phyloP scores from a whole-genome alignment of 371 early-diverging fungal genomes.

The Mortierella polycephala region DNA sequence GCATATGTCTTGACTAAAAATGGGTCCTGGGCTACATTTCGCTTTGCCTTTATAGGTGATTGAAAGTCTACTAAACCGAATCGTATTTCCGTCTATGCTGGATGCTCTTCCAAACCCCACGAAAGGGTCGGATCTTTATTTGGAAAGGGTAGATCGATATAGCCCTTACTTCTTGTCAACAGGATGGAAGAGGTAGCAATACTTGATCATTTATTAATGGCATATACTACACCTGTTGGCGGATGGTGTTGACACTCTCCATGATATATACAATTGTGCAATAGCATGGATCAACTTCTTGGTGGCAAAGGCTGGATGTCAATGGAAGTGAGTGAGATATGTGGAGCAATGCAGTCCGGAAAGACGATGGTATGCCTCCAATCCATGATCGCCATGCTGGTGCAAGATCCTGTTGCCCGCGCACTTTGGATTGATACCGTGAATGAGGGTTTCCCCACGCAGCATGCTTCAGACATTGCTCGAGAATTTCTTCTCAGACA shows the following conservation, averaged over 20 bases:
- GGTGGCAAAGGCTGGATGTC: conserved; percentile 32
- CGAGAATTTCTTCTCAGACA: neutral
- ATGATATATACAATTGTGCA: neutral
- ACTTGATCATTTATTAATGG: too few species aligned
- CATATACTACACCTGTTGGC: too few species aligned
- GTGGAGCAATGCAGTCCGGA: conserved; percentile 22
- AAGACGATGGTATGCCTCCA: conserved; percentile 41
- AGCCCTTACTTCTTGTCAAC: conserved; percentile 3
- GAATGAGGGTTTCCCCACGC: conserved; percentile 32
- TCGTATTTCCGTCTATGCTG: conserved; percentile 33
- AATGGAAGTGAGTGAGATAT: conserved; percentile 43
- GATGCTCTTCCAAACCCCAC: conserved; percentile 11
- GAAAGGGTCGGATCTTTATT: conserved; percentile 20
- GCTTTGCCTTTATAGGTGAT: conserved; percentile 17
- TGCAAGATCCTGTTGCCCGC: conserved; percentile 7
- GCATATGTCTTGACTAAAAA: too few species aligned
- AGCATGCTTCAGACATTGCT: conserved; percentile 16
- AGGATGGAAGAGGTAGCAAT: conserved; percentile 39
- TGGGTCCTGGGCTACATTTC: too few species aligned
- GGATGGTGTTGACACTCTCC: too few species aligned
- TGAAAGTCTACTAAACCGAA: conserved; percentile 34
- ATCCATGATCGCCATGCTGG: conserved; percentile 17
- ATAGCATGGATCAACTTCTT: conserved; percentile 39
- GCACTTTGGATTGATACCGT: conserved; percentile 49
- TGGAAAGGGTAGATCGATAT: neutral